phyloP scores from a whole-genome alignment of 257 asterid genomes.

The Capsicum baccatum region DNA sequence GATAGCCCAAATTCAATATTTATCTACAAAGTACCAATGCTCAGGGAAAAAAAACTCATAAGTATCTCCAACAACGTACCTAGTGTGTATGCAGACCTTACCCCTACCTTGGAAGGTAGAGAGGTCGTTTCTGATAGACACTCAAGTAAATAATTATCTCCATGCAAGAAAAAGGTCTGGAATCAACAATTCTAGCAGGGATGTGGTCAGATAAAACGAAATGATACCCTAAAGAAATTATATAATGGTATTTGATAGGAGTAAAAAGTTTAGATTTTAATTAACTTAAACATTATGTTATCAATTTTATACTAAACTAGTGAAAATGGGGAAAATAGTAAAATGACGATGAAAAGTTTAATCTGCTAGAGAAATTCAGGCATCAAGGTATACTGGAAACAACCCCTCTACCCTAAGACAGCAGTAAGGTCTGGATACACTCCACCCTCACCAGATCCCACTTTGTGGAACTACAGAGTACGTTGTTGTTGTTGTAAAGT shows the following conservation, averaged over 20 bases:
- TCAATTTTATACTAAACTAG: not conserved
- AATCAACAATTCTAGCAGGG: not conserved
- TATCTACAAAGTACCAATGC: not conserved
- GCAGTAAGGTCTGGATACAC: too few species aligned
- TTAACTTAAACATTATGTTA: not conserved
- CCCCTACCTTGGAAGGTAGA: too few species aligned
- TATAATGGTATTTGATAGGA: not conserved
- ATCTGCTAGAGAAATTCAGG: not conserved
- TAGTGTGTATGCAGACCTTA: too few species aligned
- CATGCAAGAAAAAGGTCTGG: not conserved
- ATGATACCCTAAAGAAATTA: not conserved
- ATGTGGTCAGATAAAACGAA: not conserved
- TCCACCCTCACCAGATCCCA: too few species aligned
- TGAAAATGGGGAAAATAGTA: not conserved
- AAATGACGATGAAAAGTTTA: not conserved
- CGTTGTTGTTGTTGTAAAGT: not conserved
- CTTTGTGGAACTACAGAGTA: too few species aligned
- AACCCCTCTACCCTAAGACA: too few species aligned
- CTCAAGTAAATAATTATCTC: too few species aligned
- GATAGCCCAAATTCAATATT: not conserved
- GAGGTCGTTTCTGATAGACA: too few species aligned
- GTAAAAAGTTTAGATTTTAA: not conserved
- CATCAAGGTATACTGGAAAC: not conserved
- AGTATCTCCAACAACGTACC: too few species aligned
- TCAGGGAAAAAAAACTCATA: too few species aligned